Evolutionary conservation across 106 monocot genomes (phyloP), one percentile per base, ranked within the genome.

Genomic region (Allium fistulosum): DNA sequence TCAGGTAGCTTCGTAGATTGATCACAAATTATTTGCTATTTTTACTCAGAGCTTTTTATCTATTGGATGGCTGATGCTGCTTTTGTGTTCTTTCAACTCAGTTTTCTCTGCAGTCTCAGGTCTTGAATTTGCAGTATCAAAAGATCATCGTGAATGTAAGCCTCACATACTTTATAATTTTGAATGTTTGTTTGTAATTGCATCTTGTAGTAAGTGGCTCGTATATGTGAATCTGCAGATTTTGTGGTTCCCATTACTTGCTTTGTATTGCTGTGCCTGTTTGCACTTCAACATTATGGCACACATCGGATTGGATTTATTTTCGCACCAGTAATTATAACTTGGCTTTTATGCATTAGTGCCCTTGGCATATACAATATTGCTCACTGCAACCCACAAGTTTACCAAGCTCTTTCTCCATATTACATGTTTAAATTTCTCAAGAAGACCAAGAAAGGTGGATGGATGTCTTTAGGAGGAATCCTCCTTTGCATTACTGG

Each of bases 381-480:
- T 22, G 18, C 70, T 46, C 82, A 75, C 28, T 89, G 89, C 85
- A 89, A 89, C 46, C 82, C 69, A 22, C 65, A 74, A 59, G 78
- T 89, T 57, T 85, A 82, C 75, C 72, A 85, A 78, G 89, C 85
- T 6, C 76, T 89, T 48, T 85, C 85, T 59, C 89, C 89, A n/a
- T 82, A 77, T 77, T 89, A 85, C 66, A 85, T 89, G 89, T 82
- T 63, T 53, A 89, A 77, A 56, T 89, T 89, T 69, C 59, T 89
- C 71, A 89, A 85, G 48, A 89, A 82, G 72, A 89, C 89, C 9
- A 82, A 63, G 59, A 85, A 85, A 50, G 63, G 49, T 71, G 89
- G 89, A 17, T 89, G 89, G 89, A 89, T 89, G 89, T 89, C 89
- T 16, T 74, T 89, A 50, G 89, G 89, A 61, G 89, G 89, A 71